phyloP scores from a whole-genome alignment of 345 rosid genomes.

The Stellera chamaejasme region DNA sequence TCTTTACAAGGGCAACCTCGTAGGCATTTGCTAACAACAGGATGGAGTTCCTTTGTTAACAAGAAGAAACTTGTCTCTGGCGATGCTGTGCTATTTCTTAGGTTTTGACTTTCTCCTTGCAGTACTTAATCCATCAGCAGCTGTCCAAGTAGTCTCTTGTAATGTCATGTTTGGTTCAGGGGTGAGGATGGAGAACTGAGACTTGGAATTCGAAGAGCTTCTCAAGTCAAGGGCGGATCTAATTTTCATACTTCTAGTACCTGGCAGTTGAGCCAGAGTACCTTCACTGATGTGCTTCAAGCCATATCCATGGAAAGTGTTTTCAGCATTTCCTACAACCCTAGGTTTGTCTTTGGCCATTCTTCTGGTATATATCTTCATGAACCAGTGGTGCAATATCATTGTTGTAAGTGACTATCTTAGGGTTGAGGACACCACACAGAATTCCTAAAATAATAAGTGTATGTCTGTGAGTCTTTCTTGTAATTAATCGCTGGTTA shows the following conservation, averaged over 20 bases:
- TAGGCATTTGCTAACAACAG: slow-evolving; percentile 97
- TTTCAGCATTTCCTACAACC: slow-evolving; percentile 85
- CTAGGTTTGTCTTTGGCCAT: slow-evolving; percentile 43
- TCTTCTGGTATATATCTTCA: neutral
- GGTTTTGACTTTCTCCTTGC: slow-evolving; percentile 27
- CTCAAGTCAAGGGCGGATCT: slow-evolving; percentile 53
- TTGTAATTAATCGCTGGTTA: too few species aligned
- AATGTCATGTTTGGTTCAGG: slow-evolving; percentile 30
- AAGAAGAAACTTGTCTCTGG: slow-evolving; percentile 98
- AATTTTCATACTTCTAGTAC: slow-evolving; percentile 34
- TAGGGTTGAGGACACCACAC: too few species aligned
- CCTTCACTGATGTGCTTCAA: slow-evolving; percentile 55
- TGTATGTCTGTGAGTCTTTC: too few species aligned
- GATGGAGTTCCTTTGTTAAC: slow-evolving; percentile 98
- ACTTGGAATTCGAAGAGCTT: slow-evolving; percentile 88
- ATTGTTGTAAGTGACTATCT: neutral
- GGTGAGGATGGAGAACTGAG: slow-evolving; percentile 93
- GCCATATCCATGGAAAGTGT: slow-evolving; percentile 48
- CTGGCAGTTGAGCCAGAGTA: slow-evolving; percentile 49
- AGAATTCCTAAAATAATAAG: too few species aligned
- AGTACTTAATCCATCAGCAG: neutral
- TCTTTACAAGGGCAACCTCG: slow-evolving; percentile 77
- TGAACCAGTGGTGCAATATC: neutral
- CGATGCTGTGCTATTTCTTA: slow-evolving; percentile 96
- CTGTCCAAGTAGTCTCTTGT: slow-evolving; percentile 4